Evolutionary conservation across 768 basidiomycete species (phyloP).

Genomic region (Hortiboletus campestris): DNA sequence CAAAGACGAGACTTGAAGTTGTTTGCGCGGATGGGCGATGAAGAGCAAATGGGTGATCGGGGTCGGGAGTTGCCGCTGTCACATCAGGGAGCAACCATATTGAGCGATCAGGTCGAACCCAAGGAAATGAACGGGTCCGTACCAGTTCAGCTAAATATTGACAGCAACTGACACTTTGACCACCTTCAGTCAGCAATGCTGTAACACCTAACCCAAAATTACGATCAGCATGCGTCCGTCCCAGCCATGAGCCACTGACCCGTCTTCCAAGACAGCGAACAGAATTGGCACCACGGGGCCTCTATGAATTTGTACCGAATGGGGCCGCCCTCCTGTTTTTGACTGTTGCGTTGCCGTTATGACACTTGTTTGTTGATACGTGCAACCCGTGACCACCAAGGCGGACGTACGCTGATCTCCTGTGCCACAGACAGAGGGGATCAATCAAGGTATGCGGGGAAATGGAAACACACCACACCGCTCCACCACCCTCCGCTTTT

Average conservation of each 20-base stretch:
- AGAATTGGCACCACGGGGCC: constrained; percentile 3
- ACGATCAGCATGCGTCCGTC: constrained; percentile 14
- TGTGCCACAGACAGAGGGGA: not conserved
- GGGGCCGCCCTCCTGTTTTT: not conserved
- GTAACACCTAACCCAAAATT: constrained; percentile 10
- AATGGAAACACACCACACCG: constrained; percentile 15
- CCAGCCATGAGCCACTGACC: constrained; percentile 14
- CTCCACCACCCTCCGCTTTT: constrained; percentile 22
- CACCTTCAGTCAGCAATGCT: constrained; percentile 1
- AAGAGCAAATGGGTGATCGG: constrained; percentile 50
- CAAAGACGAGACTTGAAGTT: constrained; percentile 32
- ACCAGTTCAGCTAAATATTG: constrained; percentile 20
- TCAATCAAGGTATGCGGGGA: constrained; percentile 11
- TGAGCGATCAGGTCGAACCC: constrained; percentile 37
- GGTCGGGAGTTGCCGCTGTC: constrained; percentile 53
- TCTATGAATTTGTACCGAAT: constrained; percentile 1
- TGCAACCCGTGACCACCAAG: not conserved
- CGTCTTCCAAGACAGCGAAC: constrained; percentile 7
- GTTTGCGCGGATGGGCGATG: constrained; percentile 32
- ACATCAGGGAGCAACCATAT: constrained; percentile 37
- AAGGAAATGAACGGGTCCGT: constrained; percentile 27
- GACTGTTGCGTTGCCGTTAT: constrained; percentile 11
- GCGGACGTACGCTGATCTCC: not conserved
- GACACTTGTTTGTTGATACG: constrained; percentile 8
- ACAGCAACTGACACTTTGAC: not conserved